Conservation (phyloP, 805 yeast species). For the Blastobotrys parvus region DNA sequence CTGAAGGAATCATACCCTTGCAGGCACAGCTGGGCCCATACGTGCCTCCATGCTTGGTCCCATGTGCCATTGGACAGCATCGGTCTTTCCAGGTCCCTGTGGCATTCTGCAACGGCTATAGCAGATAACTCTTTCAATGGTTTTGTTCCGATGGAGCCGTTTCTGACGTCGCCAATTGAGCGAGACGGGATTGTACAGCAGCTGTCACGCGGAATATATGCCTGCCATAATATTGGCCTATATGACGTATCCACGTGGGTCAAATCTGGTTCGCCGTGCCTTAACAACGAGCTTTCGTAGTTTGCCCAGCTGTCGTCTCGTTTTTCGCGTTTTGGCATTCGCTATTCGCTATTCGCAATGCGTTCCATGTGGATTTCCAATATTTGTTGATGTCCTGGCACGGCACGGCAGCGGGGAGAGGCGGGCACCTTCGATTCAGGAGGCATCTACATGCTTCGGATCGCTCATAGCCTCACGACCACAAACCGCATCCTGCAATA, state of each 20-base stretch:
- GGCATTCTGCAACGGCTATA: background rate
- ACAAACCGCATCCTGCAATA: too few relatives aligned
- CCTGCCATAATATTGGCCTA: background rate
- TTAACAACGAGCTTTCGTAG: background rate
- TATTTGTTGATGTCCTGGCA: too few relatives aligned
- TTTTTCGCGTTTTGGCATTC: background rate
- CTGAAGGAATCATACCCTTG: constrained; percentile 12
- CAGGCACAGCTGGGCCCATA: constrained; percentile 14
- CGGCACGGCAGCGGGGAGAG: too few relatives aligned
- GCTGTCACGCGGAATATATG: background rate
- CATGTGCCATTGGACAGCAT: background rate
- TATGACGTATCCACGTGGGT: constrained; percentile 1
- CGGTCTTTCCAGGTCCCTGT: background rate
- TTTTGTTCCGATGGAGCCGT: background rate
- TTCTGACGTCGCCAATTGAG: too few relatives aligned
- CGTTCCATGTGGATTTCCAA: too few relatives aligned
- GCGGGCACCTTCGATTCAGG: too few relatives aligned
- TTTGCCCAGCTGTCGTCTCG: background rate
- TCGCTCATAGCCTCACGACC: too few relatives aligned
- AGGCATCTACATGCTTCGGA: too few relatives aligned
- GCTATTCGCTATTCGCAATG: too few relatives aligned
- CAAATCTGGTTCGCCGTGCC: background rate
- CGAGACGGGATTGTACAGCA: too few relatives aligned
- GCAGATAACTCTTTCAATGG: constrained; percentile 1
- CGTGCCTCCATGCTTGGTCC: constrained; percentile 7